Evolutionary conservation across 768 basidiomycete genomes (phyloP), one percentile per base, ranked within the genome.

Genomic region (Leccinum subgranulosum): DNA sequence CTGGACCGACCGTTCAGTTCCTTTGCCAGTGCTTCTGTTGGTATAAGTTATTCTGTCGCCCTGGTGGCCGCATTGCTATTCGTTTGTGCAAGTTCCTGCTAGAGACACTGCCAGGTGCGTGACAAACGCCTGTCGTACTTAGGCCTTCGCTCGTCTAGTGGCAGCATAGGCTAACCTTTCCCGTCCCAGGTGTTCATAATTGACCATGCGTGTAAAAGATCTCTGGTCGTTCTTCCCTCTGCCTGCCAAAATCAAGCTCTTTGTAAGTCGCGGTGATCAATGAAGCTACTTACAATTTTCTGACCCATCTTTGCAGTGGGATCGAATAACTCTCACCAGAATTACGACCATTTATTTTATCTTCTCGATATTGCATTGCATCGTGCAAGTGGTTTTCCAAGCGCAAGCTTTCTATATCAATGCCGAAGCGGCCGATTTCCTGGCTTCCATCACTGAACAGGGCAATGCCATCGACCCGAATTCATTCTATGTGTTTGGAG

Each of bases 351-450:
- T 83, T 65, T 92, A 90, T 70, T 83, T 89, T 66, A 54, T 77
- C 46, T 87, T 90, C 68, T 85, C 89, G 21, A 56, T 87, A 52
- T 50, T 83, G 47, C 86, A 90, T 68, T 89, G 86, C 62, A 62
- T 80, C 55, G 68, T 89, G 57, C 90, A 91, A 71, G 76, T 90
- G 61, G 75, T 80, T 27, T 76, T 92, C 48, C 90, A 92, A 73
- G 80, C 79, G 51, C 79, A 79, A 53, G 88, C 85, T 11, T 86
- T 85, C 74, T 75, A 76, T 12, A 82, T 82, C 73, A 91, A 91
- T 63, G 78, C 78, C 9, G 61, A 78, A 19, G 86, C 88, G 6
- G 81, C 83, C 28, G 56, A 67, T 27, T 79, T 84, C 61, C 74
- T 91, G 55, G 71, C 73, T 47, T 69, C 72, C 50, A 79, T 90